phyloP scores from a whole-genome alignment of 768 basidiomycete species.

The Myochromella boudieri region DNA sequence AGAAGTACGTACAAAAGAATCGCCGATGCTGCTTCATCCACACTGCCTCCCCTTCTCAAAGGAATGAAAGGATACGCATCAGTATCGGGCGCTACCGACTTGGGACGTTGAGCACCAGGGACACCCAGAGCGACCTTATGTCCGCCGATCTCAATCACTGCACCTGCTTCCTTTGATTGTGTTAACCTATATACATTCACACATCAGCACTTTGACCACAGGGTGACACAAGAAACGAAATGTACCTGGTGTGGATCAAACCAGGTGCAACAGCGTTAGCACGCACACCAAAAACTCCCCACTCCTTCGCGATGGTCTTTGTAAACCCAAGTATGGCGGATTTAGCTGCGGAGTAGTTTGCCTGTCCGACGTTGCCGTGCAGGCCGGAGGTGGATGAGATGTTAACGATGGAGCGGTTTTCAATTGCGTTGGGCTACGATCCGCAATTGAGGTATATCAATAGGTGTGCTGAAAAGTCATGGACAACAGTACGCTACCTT shows the following conservation, averaged over 20 bases:
- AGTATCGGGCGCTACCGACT: slow-evolving; percentile 24
- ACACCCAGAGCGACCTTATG: slow-evolving; percentile 85
- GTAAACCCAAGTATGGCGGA: slow-evolving; percentile 77
- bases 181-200: slow-evolving; percentile 52
- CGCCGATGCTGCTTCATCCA: slow-evolving; percentile 76
- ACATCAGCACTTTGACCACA: neutral
- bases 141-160: slow-evolving; percentile 73
- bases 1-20: slow-evolving; percentile 68
- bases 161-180: slow-evolving; percentile 76
- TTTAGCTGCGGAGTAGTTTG: slow-evolving; percentile 80
- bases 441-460: neutral
- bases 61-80: slow-evolving; percentile 50
- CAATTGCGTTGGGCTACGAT: slow-evolving; percentile 49
- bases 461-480: neutral
- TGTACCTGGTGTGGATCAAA: slow-evolving; percentile 71
- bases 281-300: slow-evolving; percentile 81
- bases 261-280: slow-evolving; percentile 83
- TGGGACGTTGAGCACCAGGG: slow-evolving; percentile 50
- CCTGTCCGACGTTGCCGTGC: slow-evolving; percentile 86
- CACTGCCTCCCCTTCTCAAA: slow-evolving; percentile 61
- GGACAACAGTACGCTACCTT: slow-evolving; percentile 43
- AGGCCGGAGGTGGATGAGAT: slow-evolving; percentile 82
- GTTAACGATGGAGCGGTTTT: slow-evolving; percentile 77
- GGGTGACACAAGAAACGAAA: neutral
- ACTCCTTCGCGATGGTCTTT: slow-evolving; percentile 87